phyloP scores from a whole-genome alignment of 495 filamentous ascomycete species.

The Corynascus novoguineensis region DNA sequence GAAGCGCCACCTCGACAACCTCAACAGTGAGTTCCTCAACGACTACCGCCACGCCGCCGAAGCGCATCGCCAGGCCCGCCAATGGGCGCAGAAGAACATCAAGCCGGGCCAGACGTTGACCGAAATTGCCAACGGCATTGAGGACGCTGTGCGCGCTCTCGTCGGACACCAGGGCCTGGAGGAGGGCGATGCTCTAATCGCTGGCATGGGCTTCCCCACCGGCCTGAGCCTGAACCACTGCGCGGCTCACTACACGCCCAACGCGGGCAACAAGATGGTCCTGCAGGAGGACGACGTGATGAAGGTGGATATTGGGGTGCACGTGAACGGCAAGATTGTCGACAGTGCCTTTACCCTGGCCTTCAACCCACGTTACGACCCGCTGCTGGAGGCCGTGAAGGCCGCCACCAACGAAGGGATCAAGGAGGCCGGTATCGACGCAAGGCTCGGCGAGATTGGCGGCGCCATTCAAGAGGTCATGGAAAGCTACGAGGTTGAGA shows the following conservation, averaged over 20 bases:
- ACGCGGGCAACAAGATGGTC: constrained; percentile 82
- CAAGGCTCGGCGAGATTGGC: constrained; percentile 70
- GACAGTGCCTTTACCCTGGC: constrained; percentile 90
- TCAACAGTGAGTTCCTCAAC: constrained; percentile 75
- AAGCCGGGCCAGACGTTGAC: constrained; percentile 77
- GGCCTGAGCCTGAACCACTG: constrained; percentile 83
- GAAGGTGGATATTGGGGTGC: constrained; percentile 90
- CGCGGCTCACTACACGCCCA: constrained; percentile 85
- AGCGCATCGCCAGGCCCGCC: constrained; percentile 80
- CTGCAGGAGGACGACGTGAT: constrained; percentile 79
- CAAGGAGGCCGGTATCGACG: constrained; percentile 78
- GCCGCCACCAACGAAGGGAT: constrained; percentile 86
- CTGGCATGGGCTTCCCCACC: constrained; percentile 85
- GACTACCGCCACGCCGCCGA: constrained; percentile 88
- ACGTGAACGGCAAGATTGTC: constrained; percentile 85
- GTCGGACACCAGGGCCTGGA: constrained; percentile 72
- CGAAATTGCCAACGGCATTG: constrained; percentile 79
- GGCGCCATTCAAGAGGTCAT: constrained; percentile 77
- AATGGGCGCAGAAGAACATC: constrained; percentile 73
- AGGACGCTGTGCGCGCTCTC: constrained; percentile 74
- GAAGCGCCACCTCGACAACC: constrained; percentile 76
- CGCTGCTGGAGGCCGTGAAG: constrained; percentile 72
- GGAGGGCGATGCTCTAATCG: constrained; percentile 70
- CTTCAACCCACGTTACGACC: constrained; percentile 81
- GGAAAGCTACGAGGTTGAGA: constrained; percentile 82